Conservation (phyloP, 2,329 filamentous ascomycete genomes). For the Diplodia corticola region DNA sequence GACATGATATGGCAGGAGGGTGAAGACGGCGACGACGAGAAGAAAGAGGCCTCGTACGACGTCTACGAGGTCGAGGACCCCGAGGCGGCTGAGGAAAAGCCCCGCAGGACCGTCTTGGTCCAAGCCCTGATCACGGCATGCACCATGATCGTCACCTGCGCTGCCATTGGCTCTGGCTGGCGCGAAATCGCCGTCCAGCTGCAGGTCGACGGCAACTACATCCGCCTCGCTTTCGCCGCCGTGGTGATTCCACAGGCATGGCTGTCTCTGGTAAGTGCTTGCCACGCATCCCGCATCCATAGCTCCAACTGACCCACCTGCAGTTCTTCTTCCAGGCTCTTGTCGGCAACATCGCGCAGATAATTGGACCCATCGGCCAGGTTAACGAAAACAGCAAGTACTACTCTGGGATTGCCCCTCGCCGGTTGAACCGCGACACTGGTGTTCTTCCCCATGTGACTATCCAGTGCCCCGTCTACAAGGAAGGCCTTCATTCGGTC, state of each 20-base stretch:
- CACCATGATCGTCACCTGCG: constrained; percentile 55
- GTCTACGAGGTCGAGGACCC: constrained; percentile 41
- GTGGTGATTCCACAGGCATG: constrained; percentile 59
- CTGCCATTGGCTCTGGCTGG: constrained; percentile 59
- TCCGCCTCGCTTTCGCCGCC: constrained; percentile 56
- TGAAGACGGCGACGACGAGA: constrained; percentile 46
- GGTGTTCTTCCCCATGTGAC: constrained; percentile 56
- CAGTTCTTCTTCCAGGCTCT: constrained; percentile 52
- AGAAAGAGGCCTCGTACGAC: constrained; percentile 40
- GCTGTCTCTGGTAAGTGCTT: constrained; percentile 52
- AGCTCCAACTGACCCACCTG: constrained; percentile 17
- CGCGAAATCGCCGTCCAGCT: constrained; percentile 57
- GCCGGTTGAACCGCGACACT: constrained; percentile 39
- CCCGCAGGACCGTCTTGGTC: constrained; percentile 55
- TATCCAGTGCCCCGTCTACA: constrained; percentile 47
- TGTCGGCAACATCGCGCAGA: constrained; percentile 43
- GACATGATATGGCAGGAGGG: constrained; percentile 57
- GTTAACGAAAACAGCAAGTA: constrained; percentile 48
- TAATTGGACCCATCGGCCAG: constrained; percentile 48
- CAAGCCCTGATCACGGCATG: constrained; percentile 56
- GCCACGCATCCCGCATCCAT: too few species aligned
- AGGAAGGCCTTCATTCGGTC: constrained; percentile 49
- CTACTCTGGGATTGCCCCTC: constrained; percentile 46
- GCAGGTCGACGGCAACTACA: constrained; percentile 54
- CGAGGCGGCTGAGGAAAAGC: constrained; percentile 44